These are phyloP conservation scores for Pouteria glomerata DNA, from an alignment of 148 eudicot species.

Conservation along the genomic window DNA sequence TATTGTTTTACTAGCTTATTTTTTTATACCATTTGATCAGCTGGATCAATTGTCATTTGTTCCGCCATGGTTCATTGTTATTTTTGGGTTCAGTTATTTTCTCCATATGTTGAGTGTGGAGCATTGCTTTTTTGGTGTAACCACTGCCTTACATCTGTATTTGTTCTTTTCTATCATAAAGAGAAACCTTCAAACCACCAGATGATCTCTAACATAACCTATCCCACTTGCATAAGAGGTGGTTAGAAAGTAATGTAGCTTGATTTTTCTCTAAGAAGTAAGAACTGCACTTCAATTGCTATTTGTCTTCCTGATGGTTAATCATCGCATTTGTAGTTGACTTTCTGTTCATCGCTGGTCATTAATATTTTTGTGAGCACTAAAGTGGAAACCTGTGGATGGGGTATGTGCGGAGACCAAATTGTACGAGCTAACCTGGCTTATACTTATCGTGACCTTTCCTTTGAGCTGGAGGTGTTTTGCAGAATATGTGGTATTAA, in stretches of 20 bases:
- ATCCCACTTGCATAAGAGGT: neutral
- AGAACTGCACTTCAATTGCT: neutral
- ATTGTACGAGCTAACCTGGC: no score
- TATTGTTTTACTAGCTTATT: neutral
- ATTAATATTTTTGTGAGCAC: no score
- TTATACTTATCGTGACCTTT: no score
- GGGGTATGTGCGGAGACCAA: no score
- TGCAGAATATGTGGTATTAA: no score
- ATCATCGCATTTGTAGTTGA: neutral
- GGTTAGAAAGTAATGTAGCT: neutral
- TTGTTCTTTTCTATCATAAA: neutral
- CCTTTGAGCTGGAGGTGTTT: no score
- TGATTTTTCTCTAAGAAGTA: neutral
- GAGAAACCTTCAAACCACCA: neutral
- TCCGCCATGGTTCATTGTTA: no score
- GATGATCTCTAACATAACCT: neutral
- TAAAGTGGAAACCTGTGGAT: no score
- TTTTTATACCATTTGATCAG: constrained; percentile 1
- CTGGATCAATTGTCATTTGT: neutral
- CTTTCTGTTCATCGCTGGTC: neutral
- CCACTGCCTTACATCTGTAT: neutral
- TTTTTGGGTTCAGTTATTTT: constrained; percentile 1
- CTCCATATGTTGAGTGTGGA: neutral
- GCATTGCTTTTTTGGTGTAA: neutral
- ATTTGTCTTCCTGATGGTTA: neutral